Percentiles rank a stretch among this genome's conserved stretches.
phyloP scores from a whole-genome alignment of 176 grass and related monocot genomes.

The Carex myosuroides region DNA sequence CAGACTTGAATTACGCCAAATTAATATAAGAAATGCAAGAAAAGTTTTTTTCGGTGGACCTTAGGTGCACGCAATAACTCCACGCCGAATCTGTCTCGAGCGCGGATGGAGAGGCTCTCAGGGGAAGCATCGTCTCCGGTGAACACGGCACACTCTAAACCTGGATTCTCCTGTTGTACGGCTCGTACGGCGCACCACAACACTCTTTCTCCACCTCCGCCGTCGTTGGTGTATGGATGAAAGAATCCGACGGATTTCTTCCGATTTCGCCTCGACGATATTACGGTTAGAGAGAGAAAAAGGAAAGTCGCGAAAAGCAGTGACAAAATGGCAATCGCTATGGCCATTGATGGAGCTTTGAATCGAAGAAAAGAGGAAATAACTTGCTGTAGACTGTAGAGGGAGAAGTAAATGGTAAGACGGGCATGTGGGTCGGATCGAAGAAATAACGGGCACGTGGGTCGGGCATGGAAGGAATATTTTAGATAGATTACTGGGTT shows the following conservation, averaged over 20 bases:
- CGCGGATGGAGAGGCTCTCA: slow-evolving; percentile 37
- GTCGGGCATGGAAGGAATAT: neutral
- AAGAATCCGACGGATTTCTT: slow-evolving; percentile 50
- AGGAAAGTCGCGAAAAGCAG: neutral
- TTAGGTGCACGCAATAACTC: slow-evolving; percentile 49
- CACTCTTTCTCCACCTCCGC: slow-evolving; percentile 82
- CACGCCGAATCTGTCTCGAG: slow-evolving; percentile 68
- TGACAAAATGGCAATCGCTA: neutral
- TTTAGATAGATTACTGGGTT: neutral
- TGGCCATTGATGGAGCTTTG: slow-evolving; percentile 10
- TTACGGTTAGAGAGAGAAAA: neutral
- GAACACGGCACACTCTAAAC: slow-evolving; percentile 56
- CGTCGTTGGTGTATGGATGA: slow-evolving; percentile 94
- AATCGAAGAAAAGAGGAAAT: neutral
- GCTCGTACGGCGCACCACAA: slow-evolving; percentile 89
- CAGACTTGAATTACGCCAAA: neutral
- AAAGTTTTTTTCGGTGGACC: neutral
- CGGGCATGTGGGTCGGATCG: neutral
- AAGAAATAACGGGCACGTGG: neutral
- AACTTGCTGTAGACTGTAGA: neutral
- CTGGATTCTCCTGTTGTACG: slow-evolving; percentile 60
- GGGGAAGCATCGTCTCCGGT: slow-evolving; percentile 78
- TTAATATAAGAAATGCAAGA: neutral
- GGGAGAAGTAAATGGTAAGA: neutral
- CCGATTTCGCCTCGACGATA: slow-evolving; percentile 7